Evolutionary conservation across 1,284 basidiomycete species (phyloP).

Genomic region (Sanghuangporus baumii): DNA sequence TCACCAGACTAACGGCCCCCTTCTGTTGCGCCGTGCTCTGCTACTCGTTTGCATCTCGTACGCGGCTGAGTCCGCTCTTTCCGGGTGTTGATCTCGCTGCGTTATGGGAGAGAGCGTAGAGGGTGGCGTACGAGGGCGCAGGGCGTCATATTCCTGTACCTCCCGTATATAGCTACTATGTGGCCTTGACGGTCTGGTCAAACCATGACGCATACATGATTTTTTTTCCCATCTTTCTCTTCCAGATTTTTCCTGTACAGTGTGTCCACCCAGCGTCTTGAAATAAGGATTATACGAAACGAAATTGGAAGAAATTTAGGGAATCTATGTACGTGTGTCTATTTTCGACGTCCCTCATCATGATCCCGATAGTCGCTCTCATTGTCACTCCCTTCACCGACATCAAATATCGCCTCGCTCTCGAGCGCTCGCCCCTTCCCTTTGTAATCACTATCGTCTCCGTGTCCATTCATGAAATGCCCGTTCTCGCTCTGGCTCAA

Average conservation of each 20-base stretch:
- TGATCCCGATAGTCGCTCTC: constrained; percentile 27
- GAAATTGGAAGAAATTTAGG: not conserved
- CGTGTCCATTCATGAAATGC: constrained; percentile 29
- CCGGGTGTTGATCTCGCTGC: constrained; percentile 45
- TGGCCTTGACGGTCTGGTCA: constrained; percentile 71
- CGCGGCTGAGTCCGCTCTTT: constrained; percentile 35
- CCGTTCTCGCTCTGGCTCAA: constrained; percentile 36
- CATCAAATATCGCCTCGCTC: constrained; percentile 37
- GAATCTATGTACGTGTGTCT: not conserved
- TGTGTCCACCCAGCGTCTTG: not conserved
- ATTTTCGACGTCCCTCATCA: constrained; percentile 6
- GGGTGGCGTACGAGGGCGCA: constrained; percentile 33
- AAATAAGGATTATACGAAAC: not conserved
- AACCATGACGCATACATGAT: constrained; percentile 67
- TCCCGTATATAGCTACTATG: constrained; percentile 71
- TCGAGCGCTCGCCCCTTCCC: constrained; percentile 37
- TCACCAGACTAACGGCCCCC: constrained; percentile 59
- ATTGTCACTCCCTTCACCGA: constrained; percentile 38
- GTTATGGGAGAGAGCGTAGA: constrained; percentile 30
- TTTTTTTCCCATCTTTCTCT: not conserved
- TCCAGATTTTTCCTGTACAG: not conserved
- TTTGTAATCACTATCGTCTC: constrained; percentile 29
- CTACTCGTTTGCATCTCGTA: constrained; percentile 28
- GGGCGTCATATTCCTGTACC: constrained; percentile 75
- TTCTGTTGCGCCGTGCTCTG: constrained; percentile 28